Evolutionary conservation across 192 early-diverging fungal genomes (phyloP).

Genomic region (Funneliformis mosseae): DNA sequence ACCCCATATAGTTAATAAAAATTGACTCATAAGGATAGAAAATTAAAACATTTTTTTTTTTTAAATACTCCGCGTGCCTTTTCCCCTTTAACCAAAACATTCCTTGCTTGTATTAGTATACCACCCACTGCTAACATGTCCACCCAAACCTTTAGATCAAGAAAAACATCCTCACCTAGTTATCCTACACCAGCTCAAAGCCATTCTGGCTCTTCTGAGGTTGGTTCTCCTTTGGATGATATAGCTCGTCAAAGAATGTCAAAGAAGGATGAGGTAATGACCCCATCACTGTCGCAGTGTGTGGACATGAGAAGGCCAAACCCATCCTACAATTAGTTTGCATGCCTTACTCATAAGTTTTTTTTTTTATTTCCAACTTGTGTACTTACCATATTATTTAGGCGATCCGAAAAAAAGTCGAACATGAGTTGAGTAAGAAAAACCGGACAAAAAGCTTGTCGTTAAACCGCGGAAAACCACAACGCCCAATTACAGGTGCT

Average conservation of each 20-base stretch:
- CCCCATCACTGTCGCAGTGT: not conserved
- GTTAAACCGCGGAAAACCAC: conserved; percentile 38
- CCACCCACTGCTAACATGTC: not conserved
- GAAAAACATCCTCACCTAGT: conserved; percentile 13
- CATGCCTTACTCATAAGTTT: not conserved
- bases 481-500: conserved; percentile 48
- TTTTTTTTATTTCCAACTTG: not conserved
- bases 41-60: too few species aligned
- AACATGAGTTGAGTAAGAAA: conserved; percentile 66
- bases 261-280: conserved; percentile 49
- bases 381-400: not conserved
- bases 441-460: conserved; percentile 13
- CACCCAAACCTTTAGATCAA: not conserved
- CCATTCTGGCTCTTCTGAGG: conserved; percentile 36
- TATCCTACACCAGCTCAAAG: conserved; percentile 23
- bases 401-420: conserved; percentile 74
- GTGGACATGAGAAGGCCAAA: not conserved
- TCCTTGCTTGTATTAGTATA: not conserved
- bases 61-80: too few species aligned
- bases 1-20: too few species aligned
- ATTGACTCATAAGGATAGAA: too few species aligned
- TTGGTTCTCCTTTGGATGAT: conserved; percentile 45
- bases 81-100: not conserved
- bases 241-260: conserved; percentile 46
- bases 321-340: not conserved